Evolutionary conservation across 257 asterid genomes (phyloP).

Genomic region (Thymus mandschuricus): DNA sequence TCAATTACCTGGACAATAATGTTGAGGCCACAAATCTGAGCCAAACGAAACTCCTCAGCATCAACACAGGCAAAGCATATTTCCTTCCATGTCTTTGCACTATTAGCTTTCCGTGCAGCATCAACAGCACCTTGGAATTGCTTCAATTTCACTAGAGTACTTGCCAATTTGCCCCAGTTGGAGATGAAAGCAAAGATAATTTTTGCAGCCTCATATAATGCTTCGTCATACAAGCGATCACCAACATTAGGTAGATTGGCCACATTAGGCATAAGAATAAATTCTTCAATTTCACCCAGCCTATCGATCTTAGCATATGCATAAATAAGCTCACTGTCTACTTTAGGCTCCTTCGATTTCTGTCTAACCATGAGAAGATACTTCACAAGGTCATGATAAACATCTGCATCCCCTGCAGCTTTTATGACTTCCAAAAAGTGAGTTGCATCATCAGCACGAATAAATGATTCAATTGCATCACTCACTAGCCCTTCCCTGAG

Average conservation of each 20-base stretch:
- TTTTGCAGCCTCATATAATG: constrained; percentile 95
- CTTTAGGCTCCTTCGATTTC: constrained; percentile 96
- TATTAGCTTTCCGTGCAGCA: constrained; percentile 99
- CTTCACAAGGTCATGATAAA: constrained; percentile 92
- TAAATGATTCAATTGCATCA: constrained; percentile 97
- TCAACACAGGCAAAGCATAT: constrained; percentile 99
- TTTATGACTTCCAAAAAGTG: constrained; percentile 84
- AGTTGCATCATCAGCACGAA: constrained; percentile 96
- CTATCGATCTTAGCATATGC: constrained; percentile 98
- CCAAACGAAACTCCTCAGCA: constrained; percentile 99
- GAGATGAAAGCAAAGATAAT: constrained; percentile 90
- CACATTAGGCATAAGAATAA: constrained; percentile 98
- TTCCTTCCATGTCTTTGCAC: constrained; percentile 98
- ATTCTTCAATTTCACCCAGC: constrained; percentile 93
- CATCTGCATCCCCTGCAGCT: constrained; percentile 89
- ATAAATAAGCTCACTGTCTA: constrained; percentile 95
- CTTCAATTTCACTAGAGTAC: constrained; percentile 82
- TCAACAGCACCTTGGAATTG: constrained; percentile 99
- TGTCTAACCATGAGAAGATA: constrained; percentile 98
- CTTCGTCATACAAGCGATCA: constrained; percentile 97
- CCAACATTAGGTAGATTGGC: constrained; percentile 99
- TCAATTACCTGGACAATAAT: constrained; percentile 88
- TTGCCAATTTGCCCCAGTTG: constrained; percentile 97
- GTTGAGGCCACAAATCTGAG: constrained; percentile 99
- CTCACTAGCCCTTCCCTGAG: constrained; percentile 96